Percentiles rank a stretch among this genome's conserved stretches.
phyloP scores from a whole-genome alignment of 306 rosid species.

The Ochetophila trinervis region DNA sequence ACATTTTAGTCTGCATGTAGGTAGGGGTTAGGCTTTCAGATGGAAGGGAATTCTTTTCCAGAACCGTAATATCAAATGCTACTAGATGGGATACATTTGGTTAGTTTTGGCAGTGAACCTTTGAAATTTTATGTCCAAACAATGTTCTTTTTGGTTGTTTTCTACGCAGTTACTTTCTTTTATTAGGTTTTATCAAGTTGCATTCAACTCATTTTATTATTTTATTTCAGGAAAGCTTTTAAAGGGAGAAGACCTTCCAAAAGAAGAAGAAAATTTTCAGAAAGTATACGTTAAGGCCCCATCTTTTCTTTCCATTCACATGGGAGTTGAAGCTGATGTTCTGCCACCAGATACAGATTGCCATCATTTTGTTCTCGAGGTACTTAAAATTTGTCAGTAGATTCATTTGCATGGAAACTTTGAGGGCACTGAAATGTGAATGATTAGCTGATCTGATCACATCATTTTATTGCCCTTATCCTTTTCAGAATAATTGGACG shows the following conservation, averaged over 20 bases:
- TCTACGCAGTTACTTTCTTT: constrained; percentile 7
- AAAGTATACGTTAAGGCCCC: constrained; percentile 88
- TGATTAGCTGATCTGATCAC: constrained; percentile 14
- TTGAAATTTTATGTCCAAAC: constrained; percentile 9
- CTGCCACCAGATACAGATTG: constrained; percentile 90
- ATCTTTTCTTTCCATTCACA: constrained; percentile 93
- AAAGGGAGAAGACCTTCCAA: constrained; percentile 62
- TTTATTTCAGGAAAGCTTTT: constrained; percentile 63
- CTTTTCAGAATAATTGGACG: constrained; percentile 59
- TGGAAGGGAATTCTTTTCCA: constrained; percentile 75
- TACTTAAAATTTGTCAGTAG: constrained; percentile 29
- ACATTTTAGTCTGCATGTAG: constrained; percentile 34
- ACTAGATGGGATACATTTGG: constrained; percentile 99
- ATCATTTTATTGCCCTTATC: constrained; percentile 12
- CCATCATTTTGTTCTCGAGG: constrained; percentile 98
- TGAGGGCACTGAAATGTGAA: constrained; percentile 12
- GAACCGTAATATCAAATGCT: constrained; percentile 92
- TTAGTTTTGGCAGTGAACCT: constrained; percentile 34
- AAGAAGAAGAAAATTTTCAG: constrained; percentile 89
- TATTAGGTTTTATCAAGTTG: no score
- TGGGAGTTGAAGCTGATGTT: constrained; percentile 93
- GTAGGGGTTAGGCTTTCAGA: constrained; percentile 86
- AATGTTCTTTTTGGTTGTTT: constrained; percentile 25
- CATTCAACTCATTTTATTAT: constrained; percentile 13
- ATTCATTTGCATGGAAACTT: constrained; percentile 19